A percentile compares a stretch with the other conserved stretches of the same genome.
phyloP scores from a whole-genome alignment of 192 early-diverging fungal genomes.

The Geranomyces variabilis region DNA sequence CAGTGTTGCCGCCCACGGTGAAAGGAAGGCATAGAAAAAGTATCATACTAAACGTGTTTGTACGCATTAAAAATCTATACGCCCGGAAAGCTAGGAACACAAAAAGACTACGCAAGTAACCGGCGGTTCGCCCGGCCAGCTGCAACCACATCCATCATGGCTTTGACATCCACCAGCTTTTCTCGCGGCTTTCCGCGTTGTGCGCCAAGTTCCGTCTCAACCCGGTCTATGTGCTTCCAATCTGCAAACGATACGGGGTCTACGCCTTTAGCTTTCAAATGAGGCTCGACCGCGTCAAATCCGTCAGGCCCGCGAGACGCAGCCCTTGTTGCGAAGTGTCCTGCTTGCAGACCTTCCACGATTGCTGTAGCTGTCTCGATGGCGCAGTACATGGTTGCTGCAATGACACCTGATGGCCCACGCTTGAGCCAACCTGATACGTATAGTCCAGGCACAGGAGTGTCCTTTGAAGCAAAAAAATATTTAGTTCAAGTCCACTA shows the following conservation, averaged over 20 bases:
- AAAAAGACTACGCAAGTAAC: too few relatives aligned
- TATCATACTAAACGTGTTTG: too few relatives aligned
- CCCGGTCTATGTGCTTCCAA: slow-evolving; percentile 82
- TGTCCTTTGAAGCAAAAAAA: not conserved
- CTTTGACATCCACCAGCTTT: slow-evolving; percentile 58
- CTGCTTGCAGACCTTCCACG: slow-evolving; percentile 44
- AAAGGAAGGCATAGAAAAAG: too few relatives aligned
- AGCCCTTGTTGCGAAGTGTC: not conserved
- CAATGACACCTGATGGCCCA: slow-evolving; percentile 92
- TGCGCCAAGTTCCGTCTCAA: slow-evolving; percentile 69
- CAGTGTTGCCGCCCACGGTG: too few relatives aligned
- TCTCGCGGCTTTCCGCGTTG: slow-evolving; percentile 78
- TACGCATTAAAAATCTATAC: too few relatives aligned
- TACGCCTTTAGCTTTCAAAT: slow-evolving; percentile 23
- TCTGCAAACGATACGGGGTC: slow-evolving; percentile 66
- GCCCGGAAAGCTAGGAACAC: too few relatives aligned
- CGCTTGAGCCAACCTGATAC: slow-evolving; percentile 94
- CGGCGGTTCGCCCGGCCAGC: not conserved
- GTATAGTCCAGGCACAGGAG: slow-evolving; percentile 69
- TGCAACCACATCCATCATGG: slow-evolving; percentile 29
- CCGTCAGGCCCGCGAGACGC: not conserved
- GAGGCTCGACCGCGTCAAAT: slow-evolving; percentile 20
- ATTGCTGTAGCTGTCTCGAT: slow-evolving; percentile 86
- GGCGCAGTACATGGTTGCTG: slow-evolving; percentile 91
- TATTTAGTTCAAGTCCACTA: not conserved